Percentiles rank a stretch among this genome's conserved stretches.
These are phyloP conservation scores for Chalciporus piperatus DNA, from an alignment of 768 basidiomycete species.

Conservation along the genomic window DNA sequence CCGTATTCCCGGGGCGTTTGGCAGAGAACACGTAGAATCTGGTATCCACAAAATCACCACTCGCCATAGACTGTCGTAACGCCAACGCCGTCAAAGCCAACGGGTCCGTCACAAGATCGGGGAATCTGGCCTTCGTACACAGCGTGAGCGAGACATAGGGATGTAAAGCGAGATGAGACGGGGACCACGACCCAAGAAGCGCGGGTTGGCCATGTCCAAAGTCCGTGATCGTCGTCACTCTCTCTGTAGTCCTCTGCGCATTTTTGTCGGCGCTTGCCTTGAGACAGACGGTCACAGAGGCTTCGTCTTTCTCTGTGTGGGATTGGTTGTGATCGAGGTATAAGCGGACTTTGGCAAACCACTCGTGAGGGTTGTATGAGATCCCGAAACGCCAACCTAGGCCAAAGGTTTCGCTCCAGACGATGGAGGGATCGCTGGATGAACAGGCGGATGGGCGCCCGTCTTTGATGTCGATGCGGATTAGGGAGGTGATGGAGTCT, in stretches of 20 bases:
- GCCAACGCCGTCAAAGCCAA: slow-evolving; percentile 17
- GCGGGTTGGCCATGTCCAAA: slow-evolving; percentile 27
- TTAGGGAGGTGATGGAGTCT: slow-evolving; percentile 23
- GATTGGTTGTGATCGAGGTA: slow-evolving; percentile 28
- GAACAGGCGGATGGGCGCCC: slow-evolving; percentile 16
- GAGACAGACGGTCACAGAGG: slow-evolving; percentile 13
- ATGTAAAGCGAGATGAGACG: slow-evolving; percentile 4
- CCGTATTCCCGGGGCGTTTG: slow-evolving; percentile 7
- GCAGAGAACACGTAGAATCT: slow-evolving; percentile 29
- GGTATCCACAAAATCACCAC: slow-evolving; percentile 27
- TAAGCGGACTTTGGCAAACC: slow-evolving; percentile 25
- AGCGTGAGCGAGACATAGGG: slow-evolving; percentile 25
- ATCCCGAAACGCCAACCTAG: slow-evolving; percentile 29
- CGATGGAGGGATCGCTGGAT: neutral
- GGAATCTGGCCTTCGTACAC: slow-evolving; percentile 14
- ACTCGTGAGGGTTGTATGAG: slow-evolving; percentile 14
- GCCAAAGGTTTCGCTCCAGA: slow-evolving; percentile 28
- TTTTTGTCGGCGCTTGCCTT: slow-evolving; percentile 2
- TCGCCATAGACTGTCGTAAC: slow-evolving; percentile 22
- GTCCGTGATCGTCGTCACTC: slow-evolving; percentile 15
- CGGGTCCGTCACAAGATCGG: slow-evolving; percentile 9
- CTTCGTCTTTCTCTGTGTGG: slow-evolving; percentile 20
- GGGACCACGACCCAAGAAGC: slow-evolving; percentile 24
- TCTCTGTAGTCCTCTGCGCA: slow-evolving; percentile 9
- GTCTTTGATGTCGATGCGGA: slow-evolving; percentile 24